These are phyloP conservation scores for Aspergillus niger DNA, from an alignment of 2,329 filamentous ascomycete species.

Conservation along the genomic window DNA sequence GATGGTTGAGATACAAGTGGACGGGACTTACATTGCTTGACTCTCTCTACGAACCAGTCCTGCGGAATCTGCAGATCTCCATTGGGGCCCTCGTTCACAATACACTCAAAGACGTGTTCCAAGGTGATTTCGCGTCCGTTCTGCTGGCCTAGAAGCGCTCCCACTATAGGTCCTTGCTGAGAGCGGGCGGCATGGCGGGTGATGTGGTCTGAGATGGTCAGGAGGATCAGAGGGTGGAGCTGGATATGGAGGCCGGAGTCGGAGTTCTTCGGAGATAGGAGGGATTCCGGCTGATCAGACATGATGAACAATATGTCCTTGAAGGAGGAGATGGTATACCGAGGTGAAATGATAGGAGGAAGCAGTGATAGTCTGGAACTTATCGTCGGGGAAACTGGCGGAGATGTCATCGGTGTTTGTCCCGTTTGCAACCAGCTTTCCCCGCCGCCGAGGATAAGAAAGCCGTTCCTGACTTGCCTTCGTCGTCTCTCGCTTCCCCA, in stretches of 20 bases:
- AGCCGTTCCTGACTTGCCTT: neutral
- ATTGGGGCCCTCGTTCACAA: constrained; percentile 53
- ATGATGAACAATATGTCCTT: constrained; percentile 40
- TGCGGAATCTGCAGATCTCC: constrained; percentile 65
- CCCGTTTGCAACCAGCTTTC: constrained; percentile 33
- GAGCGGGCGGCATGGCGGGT: constrained; percentile 82
- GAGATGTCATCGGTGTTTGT: constrained; percentile 35
- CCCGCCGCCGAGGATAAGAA: constrained; percentile 23
- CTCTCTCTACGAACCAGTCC: constrained; percentile 72
- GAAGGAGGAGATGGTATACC: neutral
- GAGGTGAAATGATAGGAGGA: neutral
- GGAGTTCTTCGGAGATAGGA: constrained; percentile 67
- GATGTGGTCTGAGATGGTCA: constrained; percentile 96
- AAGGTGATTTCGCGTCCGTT: constrained; percentile 88
- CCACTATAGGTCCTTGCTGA: constrained; percentile 74
- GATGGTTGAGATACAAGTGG: neutral
- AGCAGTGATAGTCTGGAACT: neutral
- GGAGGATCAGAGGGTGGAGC: constrained; percentile 89
- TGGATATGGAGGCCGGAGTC: constrained; percentile 78
- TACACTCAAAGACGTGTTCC: constrained; percentile 89
- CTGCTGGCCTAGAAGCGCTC: constrained; percentile 87
- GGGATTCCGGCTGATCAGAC: constrained; percentile 55
- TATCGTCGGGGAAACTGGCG: constrained; percentile 3
- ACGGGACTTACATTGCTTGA: constrained; percentile 76
- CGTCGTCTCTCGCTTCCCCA: neutral